A percentile compares a stretch with the other conserved stretches of the same genome.
Evolutionary conservation across 2,329 filamentous ascomycete genomes (phyloP).

Genomic region (Neoscytalidium dimidiatum): DNA sequence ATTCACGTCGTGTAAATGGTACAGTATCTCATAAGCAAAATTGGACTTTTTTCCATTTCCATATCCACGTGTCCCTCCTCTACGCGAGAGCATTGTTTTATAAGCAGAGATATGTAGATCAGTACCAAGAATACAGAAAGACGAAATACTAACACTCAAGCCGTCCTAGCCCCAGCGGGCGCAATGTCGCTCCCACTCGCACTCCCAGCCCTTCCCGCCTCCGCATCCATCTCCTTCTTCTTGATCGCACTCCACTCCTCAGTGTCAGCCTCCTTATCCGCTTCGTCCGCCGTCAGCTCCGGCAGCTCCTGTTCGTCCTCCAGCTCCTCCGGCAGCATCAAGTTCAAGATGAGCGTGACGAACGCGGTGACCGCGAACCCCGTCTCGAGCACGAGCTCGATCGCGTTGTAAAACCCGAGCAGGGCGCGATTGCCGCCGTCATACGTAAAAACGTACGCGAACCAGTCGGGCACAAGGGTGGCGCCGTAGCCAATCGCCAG

Average conservation of each 20-base stretch:
- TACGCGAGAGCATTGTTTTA: too few species aligned
- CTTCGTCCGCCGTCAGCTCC: conserved; percentile 42
- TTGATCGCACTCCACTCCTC: conserved; percentile 31
- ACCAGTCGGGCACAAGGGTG: conserved; percentile 58
- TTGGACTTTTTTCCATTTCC: not conserved
- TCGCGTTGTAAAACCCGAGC: conserved; percentile 72
- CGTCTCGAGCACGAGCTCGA: conserved; percentile 51
- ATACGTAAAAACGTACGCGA: conserved; percentile 72
- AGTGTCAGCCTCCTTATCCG: conserved; percentile 38
- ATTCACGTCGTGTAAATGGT: too few species aligned
- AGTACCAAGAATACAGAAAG: not conserved
- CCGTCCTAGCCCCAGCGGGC: not conserved
- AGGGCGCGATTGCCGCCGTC: conserved; percentile 66
- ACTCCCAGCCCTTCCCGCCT: conserved; percentile 32
- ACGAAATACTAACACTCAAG: not conserved
- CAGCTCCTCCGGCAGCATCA: conserved; percentile 73
- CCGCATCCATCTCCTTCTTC: conserved; percentile 40
- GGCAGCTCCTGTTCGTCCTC: conserved; percentile 39
- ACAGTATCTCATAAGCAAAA: too few species aligned
- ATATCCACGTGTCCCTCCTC: too few species aligned
- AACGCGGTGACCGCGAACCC: conserved; percentile 76
- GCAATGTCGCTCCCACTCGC: not conserved
- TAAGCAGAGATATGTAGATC: too few species aligned
- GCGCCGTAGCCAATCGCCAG: conserved; percentile 69
- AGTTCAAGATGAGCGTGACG: conserved; percentile 71